Base-by-base conservation (phyloP, 495 filamentous ascomycete species). In the Aspergillus leporis region DNA sequence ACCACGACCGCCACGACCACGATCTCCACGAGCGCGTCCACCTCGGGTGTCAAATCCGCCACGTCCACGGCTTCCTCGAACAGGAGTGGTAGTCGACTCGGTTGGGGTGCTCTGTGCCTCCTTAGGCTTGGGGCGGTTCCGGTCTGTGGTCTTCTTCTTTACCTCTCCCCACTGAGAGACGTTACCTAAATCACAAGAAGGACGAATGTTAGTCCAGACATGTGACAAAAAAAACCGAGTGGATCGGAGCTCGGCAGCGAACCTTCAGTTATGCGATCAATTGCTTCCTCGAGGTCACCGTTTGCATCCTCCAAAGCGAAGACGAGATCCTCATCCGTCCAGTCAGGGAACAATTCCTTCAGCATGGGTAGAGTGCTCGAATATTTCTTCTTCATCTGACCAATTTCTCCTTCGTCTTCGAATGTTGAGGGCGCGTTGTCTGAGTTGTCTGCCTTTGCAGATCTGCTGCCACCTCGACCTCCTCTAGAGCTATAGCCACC, bases 131-230 rank as follows among this genome's bases (percentile, higher is more conserved):
- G 93, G 84, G 61, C 87, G 87, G 64, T 85, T 81, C 61, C 90
- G 81, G 69, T 94, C 90, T 74, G 92, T 90, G 69, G 87, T 88
- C 72, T 88, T 87, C 82, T 96, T 96, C 77, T 93, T 91, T 68
- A 98, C 92, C 75, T 97, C 92, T 60, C 87, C 90, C 90, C 95
- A 99, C 80, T 93, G 92, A 61, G 92, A 86, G 64, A 96, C 89
- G 56, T 87, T 87, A 62, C 93, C 93, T 97, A 67, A 30, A 48
- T 61, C 22, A 58, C 62, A 50, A 52, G 55, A 45, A 53, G 51
- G 19, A 36, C 12, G 3, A 16, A 5, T 58, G 45, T 64, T 55
- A 64, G 59, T 32, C 23, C 23, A 48, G 23, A 31, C 2, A n/a
- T 41, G 43, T 21, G 51, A 14, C 19, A 55, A 21, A 23, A 53